Percentiles rank a stretch among this genome's conserved stretches.
These are phyloP conservation scores for Leonotis leonurus DNA, from an alignment of 257 asterid species.

Conservation along the genomic window DNA sequence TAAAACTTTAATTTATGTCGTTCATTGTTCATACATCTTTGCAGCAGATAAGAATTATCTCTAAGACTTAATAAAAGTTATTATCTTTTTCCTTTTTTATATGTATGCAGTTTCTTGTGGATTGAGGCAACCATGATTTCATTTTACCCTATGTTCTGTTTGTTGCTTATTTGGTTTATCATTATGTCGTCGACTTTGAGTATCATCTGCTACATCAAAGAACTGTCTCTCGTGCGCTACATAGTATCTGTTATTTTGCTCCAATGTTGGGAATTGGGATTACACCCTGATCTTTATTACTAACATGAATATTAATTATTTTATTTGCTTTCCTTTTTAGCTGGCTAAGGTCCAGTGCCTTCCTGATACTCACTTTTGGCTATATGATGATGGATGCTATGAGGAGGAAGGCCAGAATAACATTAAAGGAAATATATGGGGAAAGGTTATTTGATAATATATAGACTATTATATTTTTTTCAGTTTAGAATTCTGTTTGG, in stretches of 20 bases:
- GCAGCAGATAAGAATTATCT: neutral
- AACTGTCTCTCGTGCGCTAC: neutral
- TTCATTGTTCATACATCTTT: neutral
- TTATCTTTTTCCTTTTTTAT: neutral
- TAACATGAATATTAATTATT: neutral
- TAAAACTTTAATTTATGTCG: neutral
- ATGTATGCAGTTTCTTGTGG: neutral
- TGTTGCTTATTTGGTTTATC: neutral
- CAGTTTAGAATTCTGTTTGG: neutral
- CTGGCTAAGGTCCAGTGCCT: conserved; percentile 68
- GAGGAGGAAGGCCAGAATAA: conserved; percentile 90
- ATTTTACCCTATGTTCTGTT: neutral
- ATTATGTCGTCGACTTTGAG: conserved; percentile 4
- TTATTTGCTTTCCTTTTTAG: conserved; percentile 30
- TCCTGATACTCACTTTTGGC: conserved; percentile 65
- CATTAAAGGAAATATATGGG: conserved; percentile 75
- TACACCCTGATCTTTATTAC: neutral
- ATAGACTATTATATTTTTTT: conserved; percentile 7
- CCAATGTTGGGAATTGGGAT: neutral
- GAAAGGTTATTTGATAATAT: conserved; percentile 48
- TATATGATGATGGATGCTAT: conserved; percentile 78
- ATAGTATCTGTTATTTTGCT: neutral
- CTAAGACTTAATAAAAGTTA: neutral
- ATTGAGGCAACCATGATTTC: conserved; percentile 1
- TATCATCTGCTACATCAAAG: neutral